Evolutionary conservation across 1,139 yeast genomes (phyloP).

Genomic region (Trichomonascaceae sp.): DNA sequence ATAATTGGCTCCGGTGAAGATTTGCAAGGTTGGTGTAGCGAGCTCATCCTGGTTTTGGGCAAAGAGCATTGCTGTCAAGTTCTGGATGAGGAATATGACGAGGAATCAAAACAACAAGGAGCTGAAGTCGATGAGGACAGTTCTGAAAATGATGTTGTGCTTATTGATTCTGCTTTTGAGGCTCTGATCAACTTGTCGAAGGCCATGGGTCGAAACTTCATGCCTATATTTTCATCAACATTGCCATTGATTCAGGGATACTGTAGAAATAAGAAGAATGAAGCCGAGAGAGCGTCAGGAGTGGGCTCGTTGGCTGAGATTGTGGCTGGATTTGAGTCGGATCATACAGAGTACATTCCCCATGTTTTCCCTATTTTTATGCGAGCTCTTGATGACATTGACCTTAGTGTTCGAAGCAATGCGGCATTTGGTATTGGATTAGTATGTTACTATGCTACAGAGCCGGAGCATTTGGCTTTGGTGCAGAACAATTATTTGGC

Average conservation of each 20-base stretch:
- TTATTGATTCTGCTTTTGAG: conserved; percentile 81
- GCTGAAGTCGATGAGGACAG: conserved; percentile 53
- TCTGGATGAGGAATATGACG: conserved; percentile 45
- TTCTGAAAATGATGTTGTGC: conserved; percentile 81
- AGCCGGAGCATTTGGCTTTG: conserved; percentile 35
- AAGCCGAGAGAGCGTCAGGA: conserved; percentile 72
- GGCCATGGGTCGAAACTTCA: conserved; percentile 71
- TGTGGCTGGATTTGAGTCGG: conserved; percentile 61
- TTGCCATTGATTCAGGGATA: conserved; percentile 59
- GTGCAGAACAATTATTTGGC: conserved; percentile 59
- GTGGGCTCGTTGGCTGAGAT: conserved; percentile 91
- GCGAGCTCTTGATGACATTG: conserved; percentile 67
- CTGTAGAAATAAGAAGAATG: conserved; percentile 53
- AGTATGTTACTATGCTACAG: conserved; percentile 49
- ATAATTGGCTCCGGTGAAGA: conserved; percentile 55
- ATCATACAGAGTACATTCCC: conserved; percentile 58
- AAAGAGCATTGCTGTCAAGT: conserved; percentile 81
- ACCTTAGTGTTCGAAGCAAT: conserved; percentile 86
- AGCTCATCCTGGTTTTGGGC: conserved; percentile 64
- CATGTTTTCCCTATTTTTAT: conserved; percentile 67
- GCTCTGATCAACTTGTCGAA: conserved; percentile 70
- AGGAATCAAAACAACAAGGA: conserved; percentile 23
- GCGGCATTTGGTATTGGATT: conserved; percentile 96
- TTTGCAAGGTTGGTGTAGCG: conserved; percentile 63
- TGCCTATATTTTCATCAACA: conserved; percentile 65